These are phyloP conservation scores for Metschnikowia noctiluminum DNA, from an alignment of 805 yeast species.

Conservation along the genomic window DNA sequence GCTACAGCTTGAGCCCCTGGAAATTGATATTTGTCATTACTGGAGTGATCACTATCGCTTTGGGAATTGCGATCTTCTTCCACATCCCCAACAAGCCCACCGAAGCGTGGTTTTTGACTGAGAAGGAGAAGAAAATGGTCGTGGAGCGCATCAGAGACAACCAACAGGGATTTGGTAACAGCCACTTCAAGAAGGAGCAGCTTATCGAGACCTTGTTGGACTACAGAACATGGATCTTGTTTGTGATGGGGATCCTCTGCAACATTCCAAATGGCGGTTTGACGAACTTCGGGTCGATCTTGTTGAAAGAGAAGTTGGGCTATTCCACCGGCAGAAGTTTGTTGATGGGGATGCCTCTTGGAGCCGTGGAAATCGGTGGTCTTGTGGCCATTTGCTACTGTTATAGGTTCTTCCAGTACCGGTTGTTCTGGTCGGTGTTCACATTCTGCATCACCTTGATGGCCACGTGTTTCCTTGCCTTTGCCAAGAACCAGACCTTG, in stretches of 20 bases:
- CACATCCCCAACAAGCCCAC: slow-evolving; percentile 33
- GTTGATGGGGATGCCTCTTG: slow-evolving; percentile 45
- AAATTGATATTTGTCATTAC: slow-evolving; percentile 29
- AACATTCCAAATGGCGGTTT: slow-evolving; percentile 54
- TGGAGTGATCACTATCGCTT: slow-evolving; percentile 28
- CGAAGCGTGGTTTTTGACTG: slow-evolving; percentile 33
- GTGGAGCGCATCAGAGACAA: slow-evolving; percentile 21
- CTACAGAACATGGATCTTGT: slow-evolving; percentile 31
- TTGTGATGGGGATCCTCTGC: slow-evolving; percentile 8
- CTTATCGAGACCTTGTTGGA: slow-evolving; percentile 33
- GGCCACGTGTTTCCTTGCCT: slow-evolving; percentile 41
- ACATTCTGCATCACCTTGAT: slow-evolving; percentile 22
- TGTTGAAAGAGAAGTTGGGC: slow-evolving; percentile 42
- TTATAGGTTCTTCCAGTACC: slow-evolving; percentile 24
- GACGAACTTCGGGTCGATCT: slow-evolving; percentile 45
- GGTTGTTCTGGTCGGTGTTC: slow-evolving; percentile 29
- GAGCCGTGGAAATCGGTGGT: slow-evolving; percentile 45
- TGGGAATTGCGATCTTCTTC: slow-evolving; percentile 22
- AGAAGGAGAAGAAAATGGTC: slow-evolving; percentile 23
- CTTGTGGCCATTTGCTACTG: slow-evolving; percentile 28
- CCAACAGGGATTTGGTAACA: slow-evolving; percentile 44
- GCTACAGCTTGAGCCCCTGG: slow-evolving; percentile 42
- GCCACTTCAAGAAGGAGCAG: slow-evolving; percentile 35
- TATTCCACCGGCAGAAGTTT: slow-evolving; percentile 34
- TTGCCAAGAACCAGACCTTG: slow-evolving; percentile 28